Evolutionary conservation across 2,329 filamentous ascomycete species (phyloP), one percentile per base, ranked within the genome.

Genomic region (Pseudopyricularia javanii): DNA sequence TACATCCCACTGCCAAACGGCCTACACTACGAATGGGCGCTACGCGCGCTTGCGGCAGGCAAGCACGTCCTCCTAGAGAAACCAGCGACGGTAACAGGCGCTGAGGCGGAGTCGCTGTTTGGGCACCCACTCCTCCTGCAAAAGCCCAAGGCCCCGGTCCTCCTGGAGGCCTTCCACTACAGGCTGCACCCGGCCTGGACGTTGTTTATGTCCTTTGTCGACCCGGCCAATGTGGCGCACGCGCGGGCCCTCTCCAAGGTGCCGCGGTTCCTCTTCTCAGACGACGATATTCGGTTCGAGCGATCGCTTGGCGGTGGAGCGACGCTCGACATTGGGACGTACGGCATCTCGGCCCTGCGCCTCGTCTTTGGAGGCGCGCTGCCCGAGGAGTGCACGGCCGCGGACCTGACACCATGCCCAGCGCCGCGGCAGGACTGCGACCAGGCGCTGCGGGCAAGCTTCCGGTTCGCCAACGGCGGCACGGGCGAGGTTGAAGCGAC

Each of bases 31-130:
- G 64, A 72, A 15, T 72, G 89, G 59, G 73, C 80, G 33, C 82
- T 81, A 64, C 66, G 76, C 50, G 82, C 83, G 0, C 73, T 91
- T 47, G 74, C 83, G 62, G 72, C 77, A 8, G 83, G 83, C 59
- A 91, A 91, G 71, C 83, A 91, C 65, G 84, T 91, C 30, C 72
- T 91, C 51, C 84, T 86, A 49, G 88, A 91, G 71, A 91, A 91
- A 72, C 88, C 88, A 3, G 91, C 91, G 64, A 85, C 87, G 9
- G 83, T 86, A n/a, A 86, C 82, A 1, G 72, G 77, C 1, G 72
- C 77, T 54, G 83, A 91, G 67, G 86, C 86, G 9, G 74, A 79
- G 17, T 56, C 58, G 0, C 66, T 79, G 15, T 78, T 78, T 59
- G 62, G 59, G 30, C 63, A 65, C 20, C 66, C 68, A 0, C 54